Evolutionary conservation across 495 filamentous ascomycete genomes (phyloP).

Genomic region (Penicillium chermesinum): DNA sequence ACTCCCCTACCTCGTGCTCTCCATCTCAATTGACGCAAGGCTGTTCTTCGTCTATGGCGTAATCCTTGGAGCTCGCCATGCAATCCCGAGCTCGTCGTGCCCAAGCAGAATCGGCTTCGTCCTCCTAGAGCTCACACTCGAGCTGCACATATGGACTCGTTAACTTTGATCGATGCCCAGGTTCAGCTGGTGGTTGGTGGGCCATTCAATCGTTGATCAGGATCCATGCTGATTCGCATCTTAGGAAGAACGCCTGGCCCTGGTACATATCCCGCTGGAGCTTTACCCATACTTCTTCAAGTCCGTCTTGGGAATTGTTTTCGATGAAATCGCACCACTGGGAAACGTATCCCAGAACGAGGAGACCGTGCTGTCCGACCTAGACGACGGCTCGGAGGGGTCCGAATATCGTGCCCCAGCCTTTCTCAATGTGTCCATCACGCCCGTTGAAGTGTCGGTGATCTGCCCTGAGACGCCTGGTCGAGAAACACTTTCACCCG

Average conservation of each 20-base stretch:
- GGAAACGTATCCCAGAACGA: conserved; percentile 14
- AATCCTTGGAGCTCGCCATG: neutral
- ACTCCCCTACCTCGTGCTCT: neutral
- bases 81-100: neutral
- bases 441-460: conserved; percentile 87
- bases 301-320: conserved; percentile 76
- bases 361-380: conserved; percentile 14
- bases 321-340: conserved; percentile 50
- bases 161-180: conserved; percentile 49
- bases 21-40: neutral
- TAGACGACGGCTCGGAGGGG: conserved; percentile 25
- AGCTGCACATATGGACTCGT: no score
- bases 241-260: conserved; percentile 79
- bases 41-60: neutral
- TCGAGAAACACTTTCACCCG: conserved; percentile 68
- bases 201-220: neutral
- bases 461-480: conserved; percentile 74
- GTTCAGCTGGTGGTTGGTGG: conserved; percentile 49
- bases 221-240: conserved; percentile 2
- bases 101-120: no score
- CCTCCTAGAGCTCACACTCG: neutral
- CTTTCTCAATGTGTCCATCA: conserved; percentile 91
- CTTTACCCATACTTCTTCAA: conserved; percentile 79
- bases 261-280: conserved; percentile 85
- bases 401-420: conserved; percentile 51